Conservation (phyloP, 805 yeast genomes). For the Candida insectorum region DNA sequence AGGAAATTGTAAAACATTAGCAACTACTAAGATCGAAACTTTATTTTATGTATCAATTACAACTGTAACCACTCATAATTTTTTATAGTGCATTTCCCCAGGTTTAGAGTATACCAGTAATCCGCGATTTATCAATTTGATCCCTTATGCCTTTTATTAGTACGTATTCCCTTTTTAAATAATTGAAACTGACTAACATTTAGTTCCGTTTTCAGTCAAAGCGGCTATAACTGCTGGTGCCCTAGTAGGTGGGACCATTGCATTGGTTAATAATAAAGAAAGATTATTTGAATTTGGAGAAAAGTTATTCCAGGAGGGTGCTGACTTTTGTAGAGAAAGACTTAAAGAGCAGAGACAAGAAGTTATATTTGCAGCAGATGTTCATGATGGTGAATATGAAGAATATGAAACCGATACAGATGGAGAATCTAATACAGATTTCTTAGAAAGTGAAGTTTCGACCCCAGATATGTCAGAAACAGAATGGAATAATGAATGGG, state of each 20-base stretch:
- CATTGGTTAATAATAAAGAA: slow-evolving; percentile 26
- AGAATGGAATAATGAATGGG: slow-evolving; percentile 10
- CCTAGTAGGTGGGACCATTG: slow-evolving; percentile 31
- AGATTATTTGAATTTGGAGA: slow-evolving; percentile 27
- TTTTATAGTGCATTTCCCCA: too few species aligned
- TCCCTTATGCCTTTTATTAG: slow-evolving; percentile 9
- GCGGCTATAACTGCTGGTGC: slow-evolving; percentile 32
- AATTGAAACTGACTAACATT: slow-evolving; percentile 7
- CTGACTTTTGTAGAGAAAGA: slow-evolving; percentile 22
- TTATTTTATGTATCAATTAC: too few species aligned
- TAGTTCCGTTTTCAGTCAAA: slow-evolving; percentile 33
- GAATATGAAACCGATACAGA: slow-evolving; percentile 6
- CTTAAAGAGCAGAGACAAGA: slow-evolving; percentile 5
- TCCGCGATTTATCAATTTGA: too few species aligned
- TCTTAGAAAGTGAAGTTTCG: slow-evolving; percentile 2
- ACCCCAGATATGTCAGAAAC: slow-evolving; percentile 4
- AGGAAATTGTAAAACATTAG: too few species aligned
- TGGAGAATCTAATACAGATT: slow-evolving; percentile 1
- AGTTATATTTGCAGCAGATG: slow-evolving; percentile 7
- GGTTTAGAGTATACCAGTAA: too few species aligned
- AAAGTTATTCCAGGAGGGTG: slow-evolving; percentile 25
- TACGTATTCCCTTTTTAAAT: neutral
- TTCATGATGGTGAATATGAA: slow-evolving; percentile 6
- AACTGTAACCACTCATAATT: too few species aligned
- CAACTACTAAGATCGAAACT: too few species aligned